Base-by-base conservation (phyloP, 495 filamentous ascomycete species). In the Hypoxylon fuscum region DNA sequence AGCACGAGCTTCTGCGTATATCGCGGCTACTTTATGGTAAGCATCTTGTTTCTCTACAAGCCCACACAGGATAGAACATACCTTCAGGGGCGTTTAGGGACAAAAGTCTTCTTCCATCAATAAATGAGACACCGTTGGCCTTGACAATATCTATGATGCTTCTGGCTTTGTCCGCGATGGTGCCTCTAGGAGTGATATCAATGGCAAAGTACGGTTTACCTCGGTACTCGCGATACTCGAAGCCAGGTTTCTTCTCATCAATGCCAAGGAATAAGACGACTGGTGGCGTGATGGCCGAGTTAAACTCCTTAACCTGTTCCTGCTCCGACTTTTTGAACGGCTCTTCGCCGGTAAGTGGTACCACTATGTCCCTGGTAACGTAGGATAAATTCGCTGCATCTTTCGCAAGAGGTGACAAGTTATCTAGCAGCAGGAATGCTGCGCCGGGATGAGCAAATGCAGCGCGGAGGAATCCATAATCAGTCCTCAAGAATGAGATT, bases 1-100 rank as follows among this genome's bases (percentile, higher is more conserved):
- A n/a, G 90, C 87, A 63, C 94, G 89, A 2, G 92, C 90, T 69
- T 95, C 89, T n/a, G 91, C 96, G 69, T 91, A 93, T 38, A 96
- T 91, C 52, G 93, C 93, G 55, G 92, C 94, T 93, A 59, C 11
- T 46, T 47, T 14, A 62, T 11, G 22, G 7, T 49, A 27, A 66
- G 49, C 4, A 31, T n/a, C 12, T 48, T 44, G 1, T 43, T 18
- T 42, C 15, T 4, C 1, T 5, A 12, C 4, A 31, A 17, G 41
- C 17, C 15, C 9, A 25, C 9, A 20, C n/a, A 21, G 1, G 12
- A 0, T 22, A 25, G 8, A 44, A 59, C 66, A 22, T 58, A 82
- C 79, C 79, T 58, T 80, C 75, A 7, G 72, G 77, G 17, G 75
- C 70, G n/a, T 74, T 68, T 17, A 82, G 47, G 25, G 71, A 70